Conservation (phyloP, 225 moss, liverwort and hornwort genomes). For the Pseudoscleropodium purum region DNA sequence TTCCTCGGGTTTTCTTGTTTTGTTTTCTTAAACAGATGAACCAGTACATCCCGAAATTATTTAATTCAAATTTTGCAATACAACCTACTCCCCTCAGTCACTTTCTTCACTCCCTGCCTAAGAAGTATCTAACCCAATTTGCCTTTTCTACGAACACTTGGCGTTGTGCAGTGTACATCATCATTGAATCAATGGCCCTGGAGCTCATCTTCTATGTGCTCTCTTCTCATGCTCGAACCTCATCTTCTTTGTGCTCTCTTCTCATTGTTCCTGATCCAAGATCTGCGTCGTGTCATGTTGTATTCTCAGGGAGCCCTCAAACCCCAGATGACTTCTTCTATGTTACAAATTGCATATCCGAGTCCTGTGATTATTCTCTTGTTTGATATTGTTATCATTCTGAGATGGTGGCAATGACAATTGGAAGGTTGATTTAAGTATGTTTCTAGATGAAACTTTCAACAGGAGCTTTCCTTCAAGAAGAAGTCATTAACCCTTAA, state of each 20-base stretch:
- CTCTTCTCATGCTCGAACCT: neutral
- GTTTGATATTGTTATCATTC: neutral
- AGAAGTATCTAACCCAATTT: neutral
- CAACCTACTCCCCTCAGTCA: neutral
- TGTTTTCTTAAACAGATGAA: neutral
- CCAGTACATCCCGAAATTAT: neutral
- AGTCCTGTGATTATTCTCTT: neutral
- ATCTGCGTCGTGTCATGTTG: neutral
- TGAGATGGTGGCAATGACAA: neutral
- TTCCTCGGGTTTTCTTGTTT: neutral
- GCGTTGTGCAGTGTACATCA: neutral
- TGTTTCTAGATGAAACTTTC: neutral
- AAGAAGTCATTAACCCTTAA: too few species aligned
- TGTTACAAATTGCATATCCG: neutral
- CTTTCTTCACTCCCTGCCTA: neutral
- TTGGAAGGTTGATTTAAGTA: neutral
- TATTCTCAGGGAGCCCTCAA: neutral
- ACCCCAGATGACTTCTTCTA: neutral
- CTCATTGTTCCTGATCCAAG: neutral
- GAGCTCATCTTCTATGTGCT: neutral
- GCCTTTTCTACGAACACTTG: neutral
- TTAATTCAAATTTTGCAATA: neutral
- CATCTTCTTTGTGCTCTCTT: neutral
- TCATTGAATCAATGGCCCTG: neutral
- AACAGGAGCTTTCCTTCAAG: neutral